Evolutionary conservation across 1,284 basidiomycete genomes (phyloP).

Genomic region (Hypsizygus ulmarius): DNA sequence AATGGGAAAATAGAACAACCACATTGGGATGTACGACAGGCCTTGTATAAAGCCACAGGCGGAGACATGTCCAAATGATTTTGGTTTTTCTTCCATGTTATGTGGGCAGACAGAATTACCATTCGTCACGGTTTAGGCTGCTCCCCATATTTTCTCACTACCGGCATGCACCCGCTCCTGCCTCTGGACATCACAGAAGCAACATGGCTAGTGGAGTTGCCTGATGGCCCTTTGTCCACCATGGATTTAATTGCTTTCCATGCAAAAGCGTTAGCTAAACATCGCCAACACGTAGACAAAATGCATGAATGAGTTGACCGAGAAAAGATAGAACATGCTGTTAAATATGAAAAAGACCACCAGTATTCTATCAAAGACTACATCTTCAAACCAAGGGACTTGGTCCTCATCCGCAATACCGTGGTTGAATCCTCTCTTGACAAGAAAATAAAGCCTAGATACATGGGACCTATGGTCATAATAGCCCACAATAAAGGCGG

Average conservation of each 20-base stretch:
- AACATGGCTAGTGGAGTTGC: conserved; percentile 29
- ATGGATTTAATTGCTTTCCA: conserved; percentile 27
- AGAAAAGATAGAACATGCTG: conserved; percentile 18
- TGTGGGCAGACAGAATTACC: conserved; percentile 30
- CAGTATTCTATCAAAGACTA: conserved; percentile 26
- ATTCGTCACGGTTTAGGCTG: conserved; percentile 25
- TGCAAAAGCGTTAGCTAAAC: conserved; percentile 27
- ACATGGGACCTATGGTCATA: conserved; percentile 11
- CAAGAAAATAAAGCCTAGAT: conserved; percentile 7
- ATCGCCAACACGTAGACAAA: conserved; percentile 19
- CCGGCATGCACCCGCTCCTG: conserved; percentile 36
- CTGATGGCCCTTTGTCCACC: conserved; percentile 21
- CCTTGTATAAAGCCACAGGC: conserved; percentile 22
- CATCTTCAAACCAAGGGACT: conserved; percentile 23
- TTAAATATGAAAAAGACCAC: conserved; percentile 23
- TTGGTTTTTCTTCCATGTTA: conserved; percentile 10
- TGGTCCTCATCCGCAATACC: conserved; percentile 35
- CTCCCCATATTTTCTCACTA: conserved; percentile 35
- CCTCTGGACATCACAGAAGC: conserved; percentile 39
- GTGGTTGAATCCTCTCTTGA: conserved; percentile 2
- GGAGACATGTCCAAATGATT: conserved; percentile 34
- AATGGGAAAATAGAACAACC: conserved; percentile 30
- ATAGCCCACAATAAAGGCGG: neutral
- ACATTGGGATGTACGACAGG: conserved; percentile 26
- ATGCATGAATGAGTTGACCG: conserved; percentile 21